phyloP scores from a whole-genome alignment of 2,329 filamentous ascomycete species.

The Neocatenulostroma microsporum region DNA sequence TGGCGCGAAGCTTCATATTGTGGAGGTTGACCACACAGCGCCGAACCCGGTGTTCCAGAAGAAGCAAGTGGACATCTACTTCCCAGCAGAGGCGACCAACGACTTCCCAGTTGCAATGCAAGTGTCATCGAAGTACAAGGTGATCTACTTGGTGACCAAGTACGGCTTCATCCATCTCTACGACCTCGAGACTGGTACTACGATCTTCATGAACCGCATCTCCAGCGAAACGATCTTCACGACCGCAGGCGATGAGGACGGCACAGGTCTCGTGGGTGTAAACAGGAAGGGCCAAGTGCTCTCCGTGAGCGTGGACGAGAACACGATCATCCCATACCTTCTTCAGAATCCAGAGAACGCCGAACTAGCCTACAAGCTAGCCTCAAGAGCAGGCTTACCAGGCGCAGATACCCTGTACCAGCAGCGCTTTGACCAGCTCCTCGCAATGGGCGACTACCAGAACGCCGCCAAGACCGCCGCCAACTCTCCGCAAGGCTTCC shows the following conservation, averaged over 20 bases:
- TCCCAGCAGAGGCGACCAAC: conserved; percentile 88
- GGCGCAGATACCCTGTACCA: conserved; percentile 91
- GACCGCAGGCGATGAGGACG: conserved; percentile 74
- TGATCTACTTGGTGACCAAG: conserved; percentile 96
- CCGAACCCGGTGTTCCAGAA: conserved; percentile 85
- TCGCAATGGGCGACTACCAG: conserved; percentile 69
- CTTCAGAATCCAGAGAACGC: conserved; percentile 94
- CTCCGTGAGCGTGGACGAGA: conserved; percentile 87
- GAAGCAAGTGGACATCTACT: conserved; percentile 96
- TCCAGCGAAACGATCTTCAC: conserved; percentile 99
- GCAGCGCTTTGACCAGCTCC: conserved; percentile 83
- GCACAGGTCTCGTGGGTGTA: conserved; percentile 83
- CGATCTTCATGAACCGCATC: conserved; percentile 99
- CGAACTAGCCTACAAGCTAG: conserved; percentile 89
- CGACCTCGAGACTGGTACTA: conserved; percentile 88
- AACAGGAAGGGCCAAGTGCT: conserved; percentile 97
- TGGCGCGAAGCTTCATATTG: conserved; percentile 92
- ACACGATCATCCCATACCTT: conserved; percentile 84
- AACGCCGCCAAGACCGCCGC: conserved; percentile 94
- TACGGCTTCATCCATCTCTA: conserved; percentile 99
- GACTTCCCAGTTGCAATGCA: conserved; percentile 98
- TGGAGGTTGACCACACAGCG: conserved; percentile 90
- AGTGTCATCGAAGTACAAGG: conserved; percentile 90
- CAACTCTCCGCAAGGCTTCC: conserved; percentile 90
- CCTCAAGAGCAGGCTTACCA: conserved; percentile 84